Conservation (phyloP, 805 yeast genomes). For the Torulaspora quercuum region DNA sequence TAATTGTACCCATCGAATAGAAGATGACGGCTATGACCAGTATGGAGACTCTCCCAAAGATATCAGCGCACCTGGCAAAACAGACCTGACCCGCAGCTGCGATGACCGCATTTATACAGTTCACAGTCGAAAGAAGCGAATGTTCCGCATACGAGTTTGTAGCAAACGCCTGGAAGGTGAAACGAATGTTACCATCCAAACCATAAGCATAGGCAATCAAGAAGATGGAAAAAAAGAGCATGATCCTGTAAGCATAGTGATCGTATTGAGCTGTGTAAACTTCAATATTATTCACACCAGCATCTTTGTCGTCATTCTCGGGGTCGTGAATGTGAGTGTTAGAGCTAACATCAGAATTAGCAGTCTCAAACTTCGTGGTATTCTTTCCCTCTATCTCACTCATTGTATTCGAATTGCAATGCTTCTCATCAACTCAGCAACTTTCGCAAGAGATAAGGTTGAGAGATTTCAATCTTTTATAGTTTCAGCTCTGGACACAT, state of each 20-base stretch:
- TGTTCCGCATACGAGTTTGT: conserved; percentile 50
- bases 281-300: conserved; percentile 57
- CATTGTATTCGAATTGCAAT: neutral
- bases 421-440: neutral
- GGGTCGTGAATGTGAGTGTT: conserved; percentile 3
- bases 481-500: neutral
- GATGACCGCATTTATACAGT: conserved; percentile 51
- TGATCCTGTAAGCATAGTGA: conserved; percentile 33
- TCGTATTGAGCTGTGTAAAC: conserved; percentile 50
- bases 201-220: conserved; percentile 57
- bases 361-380: conserved; percentile 1
- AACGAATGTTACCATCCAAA: conserved; percentile 50
- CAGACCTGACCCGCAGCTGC: conserved; percentile 59
- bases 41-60: conserved; percentile 54
- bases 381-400: neutral
- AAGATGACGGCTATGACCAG: conserved; percentile 43
- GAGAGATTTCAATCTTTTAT: neutral
- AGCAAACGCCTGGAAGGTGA: conserved; percentile 45
- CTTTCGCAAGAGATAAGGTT: neutral
- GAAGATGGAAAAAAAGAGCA: conserved; percentile 49
- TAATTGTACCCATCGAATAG: conserved; percentile 52
- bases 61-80: conserved; percentile 53
- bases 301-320: conserved; percentile 12
- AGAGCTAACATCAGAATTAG: conserved; percentile 3
- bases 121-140: conserved; percentile 50